Percentiles rank a stretch among this genome's conserved stretches.
phyloP scores from a whole-genome alignment of 768 basidiomycete species.

The Galerina sulciceps region DNA sequence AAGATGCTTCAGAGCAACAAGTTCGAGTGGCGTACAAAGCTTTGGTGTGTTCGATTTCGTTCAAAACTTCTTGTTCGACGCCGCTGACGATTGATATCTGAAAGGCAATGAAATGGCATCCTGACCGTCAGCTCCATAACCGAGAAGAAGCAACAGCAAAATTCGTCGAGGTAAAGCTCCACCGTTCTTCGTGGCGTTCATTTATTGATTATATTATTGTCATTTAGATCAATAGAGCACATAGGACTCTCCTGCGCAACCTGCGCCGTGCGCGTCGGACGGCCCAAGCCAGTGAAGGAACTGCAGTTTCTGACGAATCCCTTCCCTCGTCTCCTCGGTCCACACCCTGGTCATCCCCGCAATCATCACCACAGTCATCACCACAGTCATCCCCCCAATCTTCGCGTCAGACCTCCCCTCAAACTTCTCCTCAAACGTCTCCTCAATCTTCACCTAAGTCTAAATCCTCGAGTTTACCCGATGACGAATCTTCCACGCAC shows the following conservation, averaged over 20 bases:
- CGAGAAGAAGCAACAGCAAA: constrained; percentile 25
- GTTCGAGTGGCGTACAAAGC: constrained; percentile 59
- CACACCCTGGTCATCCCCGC: constrained; percentile 5
- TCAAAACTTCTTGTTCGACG: background rate
- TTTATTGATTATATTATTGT: background rate
- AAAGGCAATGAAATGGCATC: constrained; percentile 56
- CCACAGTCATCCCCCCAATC: too few species aligned
- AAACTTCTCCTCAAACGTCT: background rate
- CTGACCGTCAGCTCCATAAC: constrained; percentile 28
- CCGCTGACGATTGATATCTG: constrained; percentile 2
- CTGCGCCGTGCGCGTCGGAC: constrained; percentile 24
- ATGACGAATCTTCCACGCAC: constrained; percentile 6
- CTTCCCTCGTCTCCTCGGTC: constrained; percentile 16
- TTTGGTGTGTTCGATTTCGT: constrained; percentile 41
- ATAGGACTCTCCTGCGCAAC: constrained; percentile 50
- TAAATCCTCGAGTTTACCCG: constrained; percentile 7
- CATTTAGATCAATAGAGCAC: constrained; percentile 52
- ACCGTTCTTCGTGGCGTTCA: background rate
- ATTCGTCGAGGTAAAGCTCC: constrained; percentile 25
- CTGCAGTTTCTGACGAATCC: background rate
- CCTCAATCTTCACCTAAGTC: constrained; percentile 15
- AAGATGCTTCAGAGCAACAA: constrained; percentile 50
- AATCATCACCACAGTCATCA: constrained; percentile 14
- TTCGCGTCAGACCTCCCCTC: too few species aligned
- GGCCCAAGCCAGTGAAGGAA: constrained; percentile 1